Base-by-base conservation (phyloP, 73 alveolate species). In the Durusdinium trenchii region DNA sequence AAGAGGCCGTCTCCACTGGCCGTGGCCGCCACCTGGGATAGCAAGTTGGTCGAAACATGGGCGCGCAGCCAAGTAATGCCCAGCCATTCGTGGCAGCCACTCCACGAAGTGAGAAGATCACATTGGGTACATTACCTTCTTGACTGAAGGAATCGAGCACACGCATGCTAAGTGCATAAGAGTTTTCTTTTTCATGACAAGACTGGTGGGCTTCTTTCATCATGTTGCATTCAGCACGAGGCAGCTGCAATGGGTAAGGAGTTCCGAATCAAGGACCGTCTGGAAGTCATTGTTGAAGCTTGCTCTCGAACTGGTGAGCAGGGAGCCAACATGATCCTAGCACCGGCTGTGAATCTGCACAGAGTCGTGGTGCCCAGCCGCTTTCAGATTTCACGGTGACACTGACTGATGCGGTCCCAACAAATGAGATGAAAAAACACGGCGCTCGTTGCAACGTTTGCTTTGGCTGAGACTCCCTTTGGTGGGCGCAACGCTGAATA, bases 401-500 rank as follows among this genome's bases (percentile, higher is more conserved):
- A 57, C 23, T 57, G 69, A 57, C 69, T 57, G 69, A 16, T 57
- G 69, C 23, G 69, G 23, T 57, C 69, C 69, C 12, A 16, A 23
- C 32, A 57, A 60, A 60, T 23, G 30, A 60, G 73, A 60, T 60
- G 73, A 32, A 60, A 60, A 60, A n/a, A n/a, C n/a, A n/a, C n/a
- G n/a, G n/a, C n/a, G n/a, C n/a, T n/a, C n/a, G n/a, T 54, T 54
- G 28, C 64, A 54, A 54, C 64, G 30, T 20, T 5, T 20, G 43
- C 40, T n/a, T 51, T 28, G 60, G 75, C 82, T 35, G 57, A 91
- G 98, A 67, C 98, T 51, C 98, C 98, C 38, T 91, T 1, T 54
- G 98, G 98, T 1, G 98, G 98, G 57, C 98, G 98, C 73, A 91
- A 91, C 71, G 98, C 98, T 32, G 98, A 91, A 89, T 91, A 69